A percentile compares a stretch with the other conserved stretches of the same genome.
These are phyloP conservation scores for Coffea humblotiana DNA, from an alignment of 305 asterid genomes.

Conservation along the genomic window DNA sequence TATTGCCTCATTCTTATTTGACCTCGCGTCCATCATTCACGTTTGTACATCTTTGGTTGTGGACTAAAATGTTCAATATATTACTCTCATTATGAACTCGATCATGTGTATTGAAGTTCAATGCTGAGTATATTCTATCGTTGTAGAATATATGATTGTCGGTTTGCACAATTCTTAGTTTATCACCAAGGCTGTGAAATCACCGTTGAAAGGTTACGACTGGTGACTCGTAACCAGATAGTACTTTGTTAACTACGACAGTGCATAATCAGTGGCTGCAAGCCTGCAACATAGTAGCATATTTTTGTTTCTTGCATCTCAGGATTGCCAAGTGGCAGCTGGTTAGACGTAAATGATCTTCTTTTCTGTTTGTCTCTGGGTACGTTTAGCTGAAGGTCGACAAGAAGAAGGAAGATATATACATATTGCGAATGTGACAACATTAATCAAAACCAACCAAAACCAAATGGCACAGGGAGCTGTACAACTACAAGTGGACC, in stretches of 20 bases:
- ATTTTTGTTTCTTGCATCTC: neutral
- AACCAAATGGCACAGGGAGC: neutral
- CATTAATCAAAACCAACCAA: neutral
- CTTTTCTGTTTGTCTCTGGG: neutral
- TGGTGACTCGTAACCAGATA: neutral
- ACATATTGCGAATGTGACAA: neutral
- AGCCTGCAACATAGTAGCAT: neutral
- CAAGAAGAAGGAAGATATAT: too few relatives aligned
- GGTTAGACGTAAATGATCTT: neutral
- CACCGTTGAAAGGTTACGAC: neutral
- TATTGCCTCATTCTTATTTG: neutral
- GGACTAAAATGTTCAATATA: neutral
- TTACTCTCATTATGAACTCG: neutral
- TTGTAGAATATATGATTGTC: neutral
- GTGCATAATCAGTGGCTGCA: neutral
- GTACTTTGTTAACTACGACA: neutral
- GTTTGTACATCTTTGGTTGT: neutral
- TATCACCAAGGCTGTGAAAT: neutral
- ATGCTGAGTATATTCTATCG: too few relatives aligned
- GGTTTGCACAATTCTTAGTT: neutral
- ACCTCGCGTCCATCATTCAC: neutral
- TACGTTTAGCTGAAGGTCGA: neutral
- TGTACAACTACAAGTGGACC: constrained; percentile 5
- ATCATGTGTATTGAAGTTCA: neutral
- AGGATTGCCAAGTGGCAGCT: neutral